These are phyloP conservation scores for Mortierella sp. DNA, from an alignment of 371 early-diverging fungal genomes.

Conservation along the genomic window DNA sequence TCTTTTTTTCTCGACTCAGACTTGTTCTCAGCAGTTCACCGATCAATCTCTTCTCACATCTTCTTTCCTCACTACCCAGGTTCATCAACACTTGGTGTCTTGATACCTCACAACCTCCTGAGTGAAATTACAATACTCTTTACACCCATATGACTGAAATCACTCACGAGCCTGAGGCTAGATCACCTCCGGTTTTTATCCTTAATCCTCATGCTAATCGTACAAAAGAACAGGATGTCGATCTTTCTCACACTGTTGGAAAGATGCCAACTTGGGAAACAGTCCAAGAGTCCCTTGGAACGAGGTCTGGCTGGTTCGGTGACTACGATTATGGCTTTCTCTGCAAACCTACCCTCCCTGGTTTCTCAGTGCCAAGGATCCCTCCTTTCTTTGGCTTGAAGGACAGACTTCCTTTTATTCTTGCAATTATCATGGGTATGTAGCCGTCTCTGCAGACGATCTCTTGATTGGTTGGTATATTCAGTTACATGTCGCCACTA, in stretches of 20 bases:
- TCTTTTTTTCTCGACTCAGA: conserved; percentile 1
- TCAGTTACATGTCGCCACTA: too few relatives aligned
- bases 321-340: conserved; percentile 67
- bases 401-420: conserved; percentile 64
- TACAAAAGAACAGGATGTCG: conserved; percentile 35
- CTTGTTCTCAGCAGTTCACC: not conserved
- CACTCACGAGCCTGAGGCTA: conserved; percentile 29
- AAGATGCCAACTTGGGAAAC: conserved; percentile 38
- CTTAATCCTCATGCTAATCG: conserved; percentile 44
- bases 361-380: conserved; percentile 45
- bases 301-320: conserved; percentile 70
- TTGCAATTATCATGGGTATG: conserved; percentile 69
- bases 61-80: not conserved
- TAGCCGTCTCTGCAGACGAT: not conserved
- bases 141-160: conserved; percentile 32
- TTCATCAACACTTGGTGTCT: not conserved
- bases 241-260: conserved; percentile 43
- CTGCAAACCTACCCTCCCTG: conserved; percentile 62
- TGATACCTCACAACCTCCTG: not conserved
- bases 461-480: too few relatives aligned
- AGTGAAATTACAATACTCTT: not conserved
- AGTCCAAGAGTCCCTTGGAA: conserved; percentile 60
- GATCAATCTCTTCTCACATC: not conserved
- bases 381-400: conserved; percentile 74
- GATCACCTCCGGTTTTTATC: conserved; percentile 32